Percentiles rank a stretch among this genome's conserved stretches.
Conservation (phyloP, 805 yeast species). For the Candida namnaoensis region DNA sequence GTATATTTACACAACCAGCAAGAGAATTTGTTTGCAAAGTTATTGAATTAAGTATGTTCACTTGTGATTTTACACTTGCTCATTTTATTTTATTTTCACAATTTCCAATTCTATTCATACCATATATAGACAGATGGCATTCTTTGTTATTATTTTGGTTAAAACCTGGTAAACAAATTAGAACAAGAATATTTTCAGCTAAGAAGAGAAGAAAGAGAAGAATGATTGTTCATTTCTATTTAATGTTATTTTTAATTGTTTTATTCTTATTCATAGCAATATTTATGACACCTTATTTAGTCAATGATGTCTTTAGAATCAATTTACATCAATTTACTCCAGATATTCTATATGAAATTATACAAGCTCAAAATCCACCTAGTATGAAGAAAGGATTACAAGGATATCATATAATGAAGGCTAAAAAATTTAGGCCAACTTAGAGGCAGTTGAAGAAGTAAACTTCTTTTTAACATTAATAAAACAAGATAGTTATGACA, state of each 20-base stretch:
- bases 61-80: constrained; percentile 43
- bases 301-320: constrained; percentile 23
- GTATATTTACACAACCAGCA: constrained; percentile 43
- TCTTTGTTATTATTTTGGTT: constrained; percentile 54
- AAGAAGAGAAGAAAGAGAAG: constrained; percentile 32
- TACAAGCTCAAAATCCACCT: constrained; percentile 33
- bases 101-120: constrained; percentile 45
- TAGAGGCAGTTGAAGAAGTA: too few species aligned
- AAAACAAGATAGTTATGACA: too few species aligned
- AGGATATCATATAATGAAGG: constrained; percentile 8
- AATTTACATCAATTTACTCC: constrained; percentile 36
- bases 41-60: constrained; percentile 48
- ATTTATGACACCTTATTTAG: constrained; percentile 31
- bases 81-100: constrained; percentile 44
- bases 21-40: constrained; percentile 51
- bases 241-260: constrained; percentile 26
- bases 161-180: constrained; percentile 38
- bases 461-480: too few species aligned
- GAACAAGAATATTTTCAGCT: constrained; percentile 35
- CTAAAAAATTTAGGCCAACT: neutral
- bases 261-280: constrained; percentile 21
- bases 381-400: constrained; percentile 10
- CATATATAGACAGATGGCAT: constrained; percentile 51
- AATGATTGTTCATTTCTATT: constrained; percentile 22
- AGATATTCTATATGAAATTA: constrained; percentile 15